Evolutionary conservation across 23 red algal genomes (phyloP).

Genomic region (Gracilaria caudata): DNA sequence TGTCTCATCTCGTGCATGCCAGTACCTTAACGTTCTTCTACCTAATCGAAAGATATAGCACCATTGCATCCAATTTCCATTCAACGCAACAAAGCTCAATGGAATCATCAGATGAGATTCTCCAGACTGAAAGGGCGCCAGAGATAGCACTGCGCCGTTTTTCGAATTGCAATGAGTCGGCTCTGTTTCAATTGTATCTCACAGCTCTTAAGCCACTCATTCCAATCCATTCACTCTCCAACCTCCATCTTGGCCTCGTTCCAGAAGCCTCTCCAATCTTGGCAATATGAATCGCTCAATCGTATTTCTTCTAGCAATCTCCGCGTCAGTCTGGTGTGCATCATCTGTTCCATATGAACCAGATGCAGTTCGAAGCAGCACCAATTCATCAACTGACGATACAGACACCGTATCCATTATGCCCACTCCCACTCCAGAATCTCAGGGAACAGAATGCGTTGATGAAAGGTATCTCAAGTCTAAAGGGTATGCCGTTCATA

Average conservation of each 20-base stretch:
- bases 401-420: neutral
- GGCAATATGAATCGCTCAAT: conserved; percentile 1
- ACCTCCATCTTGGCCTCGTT: neutral
- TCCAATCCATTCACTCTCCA: neutral
- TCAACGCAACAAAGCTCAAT: neutral
- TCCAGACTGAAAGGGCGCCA: neutral
- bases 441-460: neutral
- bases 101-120: too few relatives aligned
- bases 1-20: neutral
- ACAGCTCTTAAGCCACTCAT: neutral
- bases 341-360: neutral
- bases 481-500: neutral
- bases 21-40: neutral
- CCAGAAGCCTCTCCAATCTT: neutral
- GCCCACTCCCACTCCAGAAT: neutral
- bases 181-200: neutral
- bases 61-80: neutral
- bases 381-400: neutral
- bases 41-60: neutral
- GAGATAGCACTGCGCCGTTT: neutral
- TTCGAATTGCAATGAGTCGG: neutral
- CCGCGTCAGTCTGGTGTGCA: neutral
- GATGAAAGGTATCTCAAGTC: conserved; percentile 20
- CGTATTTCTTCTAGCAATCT: neutral
- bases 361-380: neutral